Evolutionary conservation across 2,329 filamentous ascomycete genomes (phyloP).

Genomic region (Helminthosporium solani): DNA sequence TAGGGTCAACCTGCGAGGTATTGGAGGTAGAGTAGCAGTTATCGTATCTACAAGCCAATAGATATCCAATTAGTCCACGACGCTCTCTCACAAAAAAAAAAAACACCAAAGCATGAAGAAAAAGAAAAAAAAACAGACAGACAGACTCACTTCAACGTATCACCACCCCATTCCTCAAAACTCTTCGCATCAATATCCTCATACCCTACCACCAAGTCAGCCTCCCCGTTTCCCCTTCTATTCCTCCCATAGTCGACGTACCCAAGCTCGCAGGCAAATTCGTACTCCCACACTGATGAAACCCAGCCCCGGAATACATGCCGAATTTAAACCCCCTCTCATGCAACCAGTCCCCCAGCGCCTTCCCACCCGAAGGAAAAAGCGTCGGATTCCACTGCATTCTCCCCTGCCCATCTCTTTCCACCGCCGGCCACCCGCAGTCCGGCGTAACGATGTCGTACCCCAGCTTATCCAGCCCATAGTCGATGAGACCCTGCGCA

Average conservation of each 20-base stretch:
- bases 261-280: conserved; percentile 51
- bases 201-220: conserved; percentile 53
- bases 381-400: conserved; percentile 53
- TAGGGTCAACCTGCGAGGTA: conserved; percentile 40
- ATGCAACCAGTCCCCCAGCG: conserved; percentile 54
- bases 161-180: conserved; percentile 49
- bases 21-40: conserved; percentile 33
- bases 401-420: conserved; percentile 46
- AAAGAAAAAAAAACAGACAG: neutral
- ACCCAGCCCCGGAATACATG: conserved; percentile 51
- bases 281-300: conserved; percentile 44
- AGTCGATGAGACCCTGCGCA: conserved; percentile 55
- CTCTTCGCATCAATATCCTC: conserved; percentile 60
- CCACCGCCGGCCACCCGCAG: conserved; percentile 56
- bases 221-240: conserved; percentile 36
- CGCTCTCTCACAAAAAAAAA: too few species aligned
- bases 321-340: conserved; percentile 53
- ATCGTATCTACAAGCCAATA: conserved; percentile 37
- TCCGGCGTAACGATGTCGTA: conserved; percentile 60
- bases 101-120: too few species aligned
- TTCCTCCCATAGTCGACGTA: conserved; percentile 13
- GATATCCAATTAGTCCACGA: too few species aligned
- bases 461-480: conserved; percentile 54
- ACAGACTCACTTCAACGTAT: conserved; percentile 52
- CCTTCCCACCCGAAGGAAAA: conserved; percentile 55